phyloP scores from a whole-genome alignment of 2,329 filamentous ascomycete genomes.

The Chalaropsis ovoidea region DNA sequence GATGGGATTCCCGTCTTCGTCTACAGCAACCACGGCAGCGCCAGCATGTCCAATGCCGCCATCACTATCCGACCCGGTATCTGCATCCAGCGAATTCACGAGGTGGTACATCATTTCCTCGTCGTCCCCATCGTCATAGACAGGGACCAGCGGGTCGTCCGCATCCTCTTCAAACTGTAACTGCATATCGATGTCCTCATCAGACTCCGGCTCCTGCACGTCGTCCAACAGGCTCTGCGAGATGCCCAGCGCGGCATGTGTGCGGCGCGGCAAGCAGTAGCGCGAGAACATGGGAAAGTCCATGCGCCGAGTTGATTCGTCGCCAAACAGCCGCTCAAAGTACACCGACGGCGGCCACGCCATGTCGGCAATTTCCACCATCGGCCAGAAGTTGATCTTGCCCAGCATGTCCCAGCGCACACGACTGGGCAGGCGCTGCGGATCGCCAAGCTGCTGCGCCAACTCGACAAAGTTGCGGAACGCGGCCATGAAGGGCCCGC shows the following conservation, averaged over 20 bases:
- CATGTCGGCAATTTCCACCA: slow-evolving; percentile 10
- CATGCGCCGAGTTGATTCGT: background rate
- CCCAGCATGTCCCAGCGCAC: slow-evolving; percentile 5
- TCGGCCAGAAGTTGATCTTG: slow-evolving; percentile 18
- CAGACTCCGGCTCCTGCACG: background rate
- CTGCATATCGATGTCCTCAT: too few species aligned
- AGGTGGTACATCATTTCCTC: background rate
- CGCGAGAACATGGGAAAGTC: slow-evolving; percentile 10
- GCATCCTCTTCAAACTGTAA: background rate
- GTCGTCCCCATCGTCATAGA: background rate
- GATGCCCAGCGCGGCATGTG: background rate
- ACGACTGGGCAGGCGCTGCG: background rate
- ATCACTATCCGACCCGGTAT: background rate
- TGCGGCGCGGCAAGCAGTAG: background rate
- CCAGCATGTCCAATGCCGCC: background rate
- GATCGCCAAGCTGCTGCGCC: background rate
- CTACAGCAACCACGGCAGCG: background rate
- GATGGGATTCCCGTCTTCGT: background rate
- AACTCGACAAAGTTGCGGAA: slow-evolving; percentile 8
- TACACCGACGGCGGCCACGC: slow-evolving; percentile 11
- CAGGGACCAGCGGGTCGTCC: slow-evolving; percentile 8
- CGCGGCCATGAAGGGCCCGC: background rate
- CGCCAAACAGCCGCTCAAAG: slow-evolving; percentile 13
- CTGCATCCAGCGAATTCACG: background rate
- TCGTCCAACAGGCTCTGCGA: background rate